These are phyloP conservation scores for Aristolochia californica DNA, from an alignment of 164 flowering plant species.

Conservation along the genomic window DNA sequence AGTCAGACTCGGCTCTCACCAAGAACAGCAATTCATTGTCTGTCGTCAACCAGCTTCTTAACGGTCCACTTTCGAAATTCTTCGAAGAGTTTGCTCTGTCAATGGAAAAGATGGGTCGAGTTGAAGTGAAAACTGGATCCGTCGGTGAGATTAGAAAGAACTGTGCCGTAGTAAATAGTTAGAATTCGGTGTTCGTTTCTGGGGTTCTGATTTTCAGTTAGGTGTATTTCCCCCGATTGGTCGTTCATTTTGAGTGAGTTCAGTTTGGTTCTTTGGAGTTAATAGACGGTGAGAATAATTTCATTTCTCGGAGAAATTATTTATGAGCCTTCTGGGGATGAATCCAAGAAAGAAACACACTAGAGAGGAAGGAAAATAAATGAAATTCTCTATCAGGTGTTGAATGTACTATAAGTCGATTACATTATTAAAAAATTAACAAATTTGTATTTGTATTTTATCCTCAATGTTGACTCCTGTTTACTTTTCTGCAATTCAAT, in stretches of 20 bases:
- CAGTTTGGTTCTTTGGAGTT: background rate
- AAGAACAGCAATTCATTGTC: constrained; percentile 24
- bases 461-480: constrained; percentile 2
- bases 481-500: constrained; percentile 26
- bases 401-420: background rate
- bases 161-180: constrained; percentile 20
- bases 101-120: constrained; percentile 31
- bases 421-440: too few species aligned
- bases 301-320: background rate
- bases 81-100: constrained; percentile 34
- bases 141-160: constrained; percentile 23
- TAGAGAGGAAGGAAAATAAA: background rate
- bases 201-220: background rate
- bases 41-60: constrained; percentile 16
- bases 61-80: constrained; percentile 18
- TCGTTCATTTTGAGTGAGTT: background rate
- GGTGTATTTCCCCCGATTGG: background rate
- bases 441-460: background rate
- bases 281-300: too few species aligned
- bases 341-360: too few species aligned
- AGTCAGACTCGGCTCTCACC: constrained; percentile 53
- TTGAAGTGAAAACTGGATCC: constrained; percentile 23
- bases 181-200: background rate
- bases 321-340: too few species aligned
- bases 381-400: background rate